These are phyloP conservation scores for Diaporthe sp. DNA, from an alignment of 2,329 filamentous ascomycete species.

Conservation along the genomic window DNA sequence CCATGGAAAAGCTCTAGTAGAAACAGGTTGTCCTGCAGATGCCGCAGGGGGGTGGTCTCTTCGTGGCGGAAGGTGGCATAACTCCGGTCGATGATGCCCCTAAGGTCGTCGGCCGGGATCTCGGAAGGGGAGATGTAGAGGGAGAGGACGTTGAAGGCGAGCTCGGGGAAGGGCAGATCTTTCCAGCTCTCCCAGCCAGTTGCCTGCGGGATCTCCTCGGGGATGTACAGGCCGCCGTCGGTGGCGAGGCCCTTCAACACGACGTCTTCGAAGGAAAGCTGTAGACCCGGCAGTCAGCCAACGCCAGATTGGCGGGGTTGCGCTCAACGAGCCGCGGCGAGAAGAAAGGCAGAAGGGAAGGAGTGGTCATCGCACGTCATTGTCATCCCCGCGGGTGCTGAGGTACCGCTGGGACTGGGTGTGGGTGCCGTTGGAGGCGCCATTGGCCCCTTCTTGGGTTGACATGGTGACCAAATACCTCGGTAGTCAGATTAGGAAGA, in stretches of 20 bases:
- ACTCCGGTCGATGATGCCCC: slow-evolving; percentile 84
- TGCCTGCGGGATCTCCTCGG: slow-evolving; percentile 79
- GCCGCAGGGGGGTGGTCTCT: slow-evolving; percentile 83
- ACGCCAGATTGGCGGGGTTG: neutral
- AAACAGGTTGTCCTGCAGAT: slow-evolving; percentile 84
- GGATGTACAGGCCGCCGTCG: slow-evolving; percentile 92
- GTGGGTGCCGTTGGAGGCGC: slow-evolving; percentile 53
- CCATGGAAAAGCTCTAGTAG: slow-evolving; percentile 97
- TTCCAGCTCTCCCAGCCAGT: slow-evolving; percentile 75
- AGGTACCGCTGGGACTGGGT: slow-evolving; percentile 64
- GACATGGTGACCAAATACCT: slow-evolving; percentile 53
- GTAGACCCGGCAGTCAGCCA: neutral
- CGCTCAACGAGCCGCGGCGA: neutral
- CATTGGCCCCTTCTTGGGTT: slow-evolving; percentile 55
- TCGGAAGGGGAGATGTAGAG: slow-evolving; percentile 89
- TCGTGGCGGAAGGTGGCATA: slow-evolving; percentile 90
- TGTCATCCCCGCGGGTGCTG: slow-evolving; percentile 65
- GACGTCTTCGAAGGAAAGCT: slow-evolving; percentile 92
- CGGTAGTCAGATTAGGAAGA: neutral
- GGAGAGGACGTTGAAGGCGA: slow-evolving; percentile 87
- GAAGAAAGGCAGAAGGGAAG: slow-evolving; percentile 27
- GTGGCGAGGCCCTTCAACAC: slow-evolving; percentile 89
- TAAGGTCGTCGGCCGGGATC: slow-evolving; percentile 85
- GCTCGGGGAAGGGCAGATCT: slow-evolving; percentile 82
- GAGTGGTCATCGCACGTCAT: slow-evolving; percentile 55